Base-by-base conservation (phyloP, 2,329 filamentous ascomycete genomes). In the Colletotrichum kahawae region DNA sequence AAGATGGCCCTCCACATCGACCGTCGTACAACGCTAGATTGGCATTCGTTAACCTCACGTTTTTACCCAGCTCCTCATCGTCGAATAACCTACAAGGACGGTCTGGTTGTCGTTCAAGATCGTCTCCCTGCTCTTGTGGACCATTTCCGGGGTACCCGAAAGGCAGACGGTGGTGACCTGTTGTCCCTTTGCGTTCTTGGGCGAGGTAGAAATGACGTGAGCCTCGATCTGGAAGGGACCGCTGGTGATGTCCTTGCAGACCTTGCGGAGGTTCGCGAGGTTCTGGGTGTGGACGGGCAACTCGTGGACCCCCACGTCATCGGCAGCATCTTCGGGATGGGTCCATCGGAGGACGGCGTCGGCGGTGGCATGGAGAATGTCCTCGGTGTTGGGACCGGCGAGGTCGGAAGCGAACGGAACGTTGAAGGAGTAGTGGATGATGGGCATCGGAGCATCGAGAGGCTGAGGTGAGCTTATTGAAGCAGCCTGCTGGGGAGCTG, bases 401-500 rank as follows among this genome's bases (percentile, higher is more conserved):
- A 99, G 92, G 81, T 96, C 96, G 78, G 95, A 98, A 79, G 95
- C 93, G 86, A 98, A 98, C 76, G 97, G 97, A 64, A 99, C 94
- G 83, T 98, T 98, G 92, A 99, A 98, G 78, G 95, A 96, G 84
- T 98, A 93, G 85, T 97, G 95, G 85, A 98, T 95, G 78, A 92
- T 92, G 36, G 76, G 68, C 51, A 68, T 75, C 27, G 76, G 76
- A 67, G 93, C 89, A 83, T 96, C 94, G 82, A 93, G 90, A 77
- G 93, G 89, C 78, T 93, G 92, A 74, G 93, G 92, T 78, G 94
- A 92, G 80, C 92, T 89, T 82, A 92, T 87, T 77, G 91, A 88
- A 73, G 90, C 86, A 75, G 87, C 86, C 78, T 86, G 85, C 73
- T 88, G 87, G 71, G 87, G 82, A 77, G 87, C 84, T 77, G 88